A percentile compares a stretch with the other conserved stretches of the same genome.
These are phyloP conservation scores for Spergularia azorica DNA, from an alignment of 179 eudicot species.

Conservation along the genomic window DNA sequence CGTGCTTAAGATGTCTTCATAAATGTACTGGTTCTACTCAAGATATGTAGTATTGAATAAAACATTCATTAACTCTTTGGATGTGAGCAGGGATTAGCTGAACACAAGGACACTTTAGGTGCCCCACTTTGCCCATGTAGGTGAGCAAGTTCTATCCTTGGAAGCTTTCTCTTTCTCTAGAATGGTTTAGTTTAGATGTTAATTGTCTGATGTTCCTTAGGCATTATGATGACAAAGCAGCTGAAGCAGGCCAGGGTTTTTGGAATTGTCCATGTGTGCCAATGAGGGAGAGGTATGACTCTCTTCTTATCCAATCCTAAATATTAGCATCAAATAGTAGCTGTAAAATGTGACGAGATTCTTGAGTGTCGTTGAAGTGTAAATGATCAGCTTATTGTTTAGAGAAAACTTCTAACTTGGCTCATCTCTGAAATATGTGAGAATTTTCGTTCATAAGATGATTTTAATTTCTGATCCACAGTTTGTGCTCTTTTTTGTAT, in stretches of 20 bases:
- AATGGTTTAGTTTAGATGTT: constrained; percentile 6
- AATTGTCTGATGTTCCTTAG: constrained; percentile 36
- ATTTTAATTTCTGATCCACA: too few species aligned
- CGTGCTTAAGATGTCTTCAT: too few species aligned
- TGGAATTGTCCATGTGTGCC: constrained; percentile 99
- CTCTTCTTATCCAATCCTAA: background rate
- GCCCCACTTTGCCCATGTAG: constrained; percentile 98
- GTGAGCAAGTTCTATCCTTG: constrained; percentile 35
- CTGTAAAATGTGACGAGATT: background rate
- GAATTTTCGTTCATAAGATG: too few species aligned
- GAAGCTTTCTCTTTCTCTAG: background rate
- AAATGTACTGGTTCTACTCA: constrained; percentile 1
- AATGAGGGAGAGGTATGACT: constrained; percentile 87
- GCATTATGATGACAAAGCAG: constrained; percentile 93
- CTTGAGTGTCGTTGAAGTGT: too few species aligned
- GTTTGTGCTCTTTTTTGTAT: too few species aligned
- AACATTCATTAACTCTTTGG: too few species aligned
- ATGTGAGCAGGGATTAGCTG: constrained; percentile 78
- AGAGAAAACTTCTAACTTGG: too few species aligned
- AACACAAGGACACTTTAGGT: constrained; percentile 89
- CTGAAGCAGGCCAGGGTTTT: constrained; percentile 90
- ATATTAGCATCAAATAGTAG: background rate
- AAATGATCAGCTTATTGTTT: too few species aligned
- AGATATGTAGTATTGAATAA: background rate
- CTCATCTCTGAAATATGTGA: too few species aligned